Evolutionary conservation across 441 rosid species (phyloP).

Genomic region (Raphanus hybrid): DNA sequence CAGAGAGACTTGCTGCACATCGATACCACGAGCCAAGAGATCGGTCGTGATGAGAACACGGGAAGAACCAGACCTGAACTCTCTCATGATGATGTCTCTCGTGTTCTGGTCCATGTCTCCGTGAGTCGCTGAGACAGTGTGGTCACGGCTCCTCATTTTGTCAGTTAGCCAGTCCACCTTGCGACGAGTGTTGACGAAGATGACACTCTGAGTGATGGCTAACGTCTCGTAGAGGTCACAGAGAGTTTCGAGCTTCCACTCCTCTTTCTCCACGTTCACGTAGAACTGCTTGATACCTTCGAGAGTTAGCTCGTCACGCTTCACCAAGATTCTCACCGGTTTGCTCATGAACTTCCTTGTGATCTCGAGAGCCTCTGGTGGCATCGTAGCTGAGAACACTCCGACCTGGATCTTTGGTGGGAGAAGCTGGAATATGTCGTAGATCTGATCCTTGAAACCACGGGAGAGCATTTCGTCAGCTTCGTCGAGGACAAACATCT

Average conservation of each 20-base stretch:
- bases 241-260: slow-evolving; percentile 77
- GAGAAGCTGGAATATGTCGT: slow-evolving; percentile 76
- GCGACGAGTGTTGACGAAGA: slow-evolving; percentile 80
- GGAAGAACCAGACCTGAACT: slow-evolving; percentile 48
- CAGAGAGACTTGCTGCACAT: slow-evolving; percentile 48
- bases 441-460: slow-evolving; percentile 47
- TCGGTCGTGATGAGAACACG: slow-evolving; percentile 50
- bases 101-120: slow-evolving; percentile 54
- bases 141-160: slow-evolving; percentile 50
- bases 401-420: slow-evolving; percentile 79
- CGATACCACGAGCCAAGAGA: slow-evolving; percentile 49
- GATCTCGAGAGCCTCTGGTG: slow-evolving; percentile 83
- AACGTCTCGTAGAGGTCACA: slow-evolving; percentile 73
- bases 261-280: slow-evolving; percentile 72
- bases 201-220: slow-evolving; percentile 80
- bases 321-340: slow-evolving; percentile 77
- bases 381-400: slow-evolving; percentile 86
- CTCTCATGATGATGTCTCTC: slow-evolving; percentile 49
- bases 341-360: slow-evolving; percentile 82
- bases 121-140: slow-evolving; percentile 46
- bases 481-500: background rate
- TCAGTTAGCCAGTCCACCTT: slow-evolving; percentile 66
- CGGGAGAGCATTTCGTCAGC: background rate
- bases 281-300: slow-evolving; percentile 80
- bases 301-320: slow-evolving; percentile 80